phyloP scores from a whole-genome alignment of 495 filamentous ascomycete genomes.

The Lentithecium fluviatile region DNA sequence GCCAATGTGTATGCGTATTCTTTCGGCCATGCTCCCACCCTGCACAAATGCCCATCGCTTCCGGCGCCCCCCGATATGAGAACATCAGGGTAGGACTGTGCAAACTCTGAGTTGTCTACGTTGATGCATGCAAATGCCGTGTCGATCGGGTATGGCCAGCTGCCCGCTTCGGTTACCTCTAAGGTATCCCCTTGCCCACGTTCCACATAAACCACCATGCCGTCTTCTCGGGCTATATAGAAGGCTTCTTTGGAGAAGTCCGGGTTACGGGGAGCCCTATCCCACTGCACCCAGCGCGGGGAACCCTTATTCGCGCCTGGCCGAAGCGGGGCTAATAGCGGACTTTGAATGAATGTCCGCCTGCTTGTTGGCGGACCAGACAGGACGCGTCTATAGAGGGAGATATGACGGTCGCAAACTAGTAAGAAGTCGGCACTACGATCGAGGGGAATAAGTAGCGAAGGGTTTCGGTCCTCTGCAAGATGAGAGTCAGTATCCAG shows the following conservation, averaged over 20 bases:
- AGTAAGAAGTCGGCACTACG: constrained; percentile 28
- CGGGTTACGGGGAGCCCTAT: constrained; percentile 28
- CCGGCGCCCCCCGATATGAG: constrained; percentile 78
- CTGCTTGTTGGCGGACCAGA: constrained; percentile 15
- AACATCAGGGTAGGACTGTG: constrained; percentile 61
- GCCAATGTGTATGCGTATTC: constrained; percentile 1
- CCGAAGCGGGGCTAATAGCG: not conserved
- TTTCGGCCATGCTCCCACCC: constrained; percentile 25
- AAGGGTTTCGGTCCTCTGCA: constrained; percentile 28
- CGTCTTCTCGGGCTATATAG: constrained; percentile 51
- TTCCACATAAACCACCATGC: constrained; percentile 54
- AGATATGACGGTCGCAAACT: constrained; percentile 18
- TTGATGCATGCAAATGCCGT: constrained; percentile 62
- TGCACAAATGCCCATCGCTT: constrained; percentile 58
- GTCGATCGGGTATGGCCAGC: constrained; percentile 61
- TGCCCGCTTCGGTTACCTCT: constrained; percentile 50
- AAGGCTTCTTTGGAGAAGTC: constrained; percentile 34
- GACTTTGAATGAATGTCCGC: not conserved
- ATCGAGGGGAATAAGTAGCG: constrained; percentile 29
- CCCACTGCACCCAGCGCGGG: constrained; percentile 43
- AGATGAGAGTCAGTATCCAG: no score
- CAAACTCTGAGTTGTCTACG: constrained; percentile 39
- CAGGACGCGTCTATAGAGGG: constrained; percentile 20
- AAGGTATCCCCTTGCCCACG: constrained; percentile 37
- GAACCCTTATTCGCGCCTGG: constrained; percentile 13